Percentiles rank a stretch among this genome's conserved stretches.
phyloP scores from a whole-genome alignment of 345 rosid species.

The Pugionium dolabratum region DNA sequence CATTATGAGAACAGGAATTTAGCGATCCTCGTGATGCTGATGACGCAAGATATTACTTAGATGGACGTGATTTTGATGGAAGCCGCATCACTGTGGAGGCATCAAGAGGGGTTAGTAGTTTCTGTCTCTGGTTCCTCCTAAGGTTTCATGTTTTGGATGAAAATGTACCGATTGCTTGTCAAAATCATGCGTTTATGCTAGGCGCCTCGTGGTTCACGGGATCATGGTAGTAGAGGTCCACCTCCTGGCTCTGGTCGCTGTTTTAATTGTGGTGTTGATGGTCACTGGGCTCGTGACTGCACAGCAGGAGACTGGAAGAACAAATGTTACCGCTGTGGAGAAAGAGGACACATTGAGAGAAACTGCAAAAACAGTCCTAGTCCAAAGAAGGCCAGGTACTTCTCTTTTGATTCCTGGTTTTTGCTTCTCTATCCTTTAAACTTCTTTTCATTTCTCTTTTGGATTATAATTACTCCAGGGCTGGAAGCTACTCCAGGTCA shows the following conservation, averaged over 20 bases:
- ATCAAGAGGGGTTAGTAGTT: slow-evolving; percentile 69
- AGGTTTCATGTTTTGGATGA: background rate
- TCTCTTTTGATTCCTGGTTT: background rate
- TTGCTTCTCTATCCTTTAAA: background rate
- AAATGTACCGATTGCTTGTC: too few species aligned
- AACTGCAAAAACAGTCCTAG: slow-evolving; percentile 79
- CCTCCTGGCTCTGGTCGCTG: slow-evolving; percentile 98
- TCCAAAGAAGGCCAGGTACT: slow-evolving; percentile 70
- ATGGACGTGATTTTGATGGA: slow-evolving; percentile 84
- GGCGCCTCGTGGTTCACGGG: slow-evolving; percentile 87
- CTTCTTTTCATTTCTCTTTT: slow-evolving; percentile 22
- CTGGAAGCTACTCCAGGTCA: slow-evolving; percentile 71
- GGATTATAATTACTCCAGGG: slow-evolving; percentile 40
- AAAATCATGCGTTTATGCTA: slow-evolving; percentile 9
- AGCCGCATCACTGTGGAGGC: slow-evolving; percentile 89
- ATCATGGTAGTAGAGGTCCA: slow-evolving; percentile 69
- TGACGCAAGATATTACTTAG: slow-evolving; percentile 78
- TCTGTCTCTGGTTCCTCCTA: background rate
- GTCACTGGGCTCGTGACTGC: slow-evolving; percentile 98
- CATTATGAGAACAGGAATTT: slow-evolving; percentile 67
- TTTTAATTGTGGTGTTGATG: slow-evolving; percentile 95
- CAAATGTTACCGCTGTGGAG: slow-evolving; percentile 96
- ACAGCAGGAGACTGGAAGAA: slow-evolving; percentile 98
- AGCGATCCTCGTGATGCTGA: slow-evolving; percentile 96
- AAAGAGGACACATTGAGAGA: slow-evolving; percentile 91